Evolutionary conservation across 306 rosid species (phyloP), one percentile per base, ranked within the genome.

Genomic region (Alnus rubra): DNA sequence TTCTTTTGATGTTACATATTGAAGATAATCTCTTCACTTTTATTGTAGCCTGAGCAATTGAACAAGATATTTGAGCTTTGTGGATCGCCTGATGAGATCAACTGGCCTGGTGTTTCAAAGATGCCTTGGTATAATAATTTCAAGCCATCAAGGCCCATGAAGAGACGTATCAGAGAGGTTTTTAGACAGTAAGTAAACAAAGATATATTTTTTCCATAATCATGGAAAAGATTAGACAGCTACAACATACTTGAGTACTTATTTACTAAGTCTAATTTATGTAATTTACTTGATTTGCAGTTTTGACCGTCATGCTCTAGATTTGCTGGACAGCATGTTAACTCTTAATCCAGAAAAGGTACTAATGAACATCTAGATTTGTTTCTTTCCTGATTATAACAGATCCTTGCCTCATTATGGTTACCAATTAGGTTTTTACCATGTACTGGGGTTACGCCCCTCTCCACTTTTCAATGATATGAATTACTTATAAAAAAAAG

Each of bases 271-370:
- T 18, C 55, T 73, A 14, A 16, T 51, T 51, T 54, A 74, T 55
- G 9, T 33, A 18, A 23, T 58, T 35, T 63, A 55, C 59, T 58
- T 82, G 62, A 73, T 51, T 74, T 78, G 5, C 80, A 90, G 96
- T 65, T 88, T 85, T 69, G 96, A 91, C 72, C 78, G 82, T 33
- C 88, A 88, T 82, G 96, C 96, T 77, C 52, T 91, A n/a, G 96
- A 91, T 55, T 87, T 91, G 74, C 82, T 91, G 85, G 96, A 91
- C 76, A 81, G 74, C 84, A 85, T 91, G 89, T 72, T 91, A 73
- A 77, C 90, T 30, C 96, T 91, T 81, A 91, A 88, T 86, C 96
- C 96, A 0, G 81, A 83, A 53, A 89, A 91, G 95, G 92, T 90
- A 88, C 35, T 30, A 23, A 64, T 60, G 1, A 28, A 23, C 45